Conservation (phyloP, 495 filamentous ascomycete genomes). For the Aspergillus ellipticus region DNA sequence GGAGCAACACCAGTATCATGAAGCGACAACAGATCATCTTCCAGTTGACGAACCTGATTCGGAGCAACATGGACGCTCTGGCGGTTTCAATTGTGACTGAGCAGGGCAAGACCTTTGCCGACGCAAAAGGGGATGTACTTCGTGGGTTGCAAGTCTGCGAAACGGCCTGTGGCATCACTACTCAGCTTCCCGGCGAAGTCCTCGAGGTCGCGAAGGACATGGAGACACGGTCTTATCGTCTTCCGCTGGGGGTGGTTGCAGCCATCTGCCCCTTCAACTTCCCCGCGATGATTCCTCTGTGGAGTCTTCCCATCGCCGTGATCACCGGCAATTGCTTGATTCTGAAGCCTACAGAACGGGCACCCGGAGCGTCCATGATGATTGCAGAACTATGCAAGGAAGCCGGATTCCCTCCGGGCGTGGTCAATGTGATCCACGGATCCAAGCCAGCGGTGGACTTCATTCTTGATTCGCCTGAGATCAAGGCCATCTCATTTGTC, state of each 20-base stretch:
- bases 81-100: no score
- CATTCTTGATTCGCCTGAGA: conserved; percentile 79
- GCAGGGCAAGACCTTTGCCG: not conserved
- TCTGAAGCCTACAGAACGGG: conserved; percentile 87
- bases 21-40: no score
- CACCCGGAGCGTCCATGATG: conserved; percentile 88
- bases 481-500: conserved; percentile 90
- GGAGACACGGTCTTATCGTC: conserved; percentile 82
- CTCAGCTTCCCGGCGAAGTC: not conserved
- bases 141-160: not conserved
- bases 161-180: not conserved
- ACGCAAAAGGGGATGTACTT: not conserved
- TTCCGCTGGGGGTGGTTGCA: conserved; percentile 83
- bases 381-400: conserved; percentile 75
- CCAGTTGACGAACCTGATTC: no score
- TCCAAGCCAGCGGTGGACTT: conserved; percentile 84
- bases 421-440: conserved; percentile 85
- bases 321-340: conserved; percentile 84
- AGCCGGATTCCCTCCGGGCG: conserved; percentile 86
- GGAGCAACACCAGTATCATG: no score
- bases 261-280: conserved; percentile 95
- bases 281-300: conserved; percentile 90
- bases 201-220: conserved; percentile 92
- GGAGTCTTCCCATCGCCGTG: conserved; percentile 85
- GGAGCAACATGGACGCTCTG: no score